Evolutionary conservation across 495 filamentous ascomycete species (phyloP).

Genomic region (Penicillium atrosanguineum): DNA sequence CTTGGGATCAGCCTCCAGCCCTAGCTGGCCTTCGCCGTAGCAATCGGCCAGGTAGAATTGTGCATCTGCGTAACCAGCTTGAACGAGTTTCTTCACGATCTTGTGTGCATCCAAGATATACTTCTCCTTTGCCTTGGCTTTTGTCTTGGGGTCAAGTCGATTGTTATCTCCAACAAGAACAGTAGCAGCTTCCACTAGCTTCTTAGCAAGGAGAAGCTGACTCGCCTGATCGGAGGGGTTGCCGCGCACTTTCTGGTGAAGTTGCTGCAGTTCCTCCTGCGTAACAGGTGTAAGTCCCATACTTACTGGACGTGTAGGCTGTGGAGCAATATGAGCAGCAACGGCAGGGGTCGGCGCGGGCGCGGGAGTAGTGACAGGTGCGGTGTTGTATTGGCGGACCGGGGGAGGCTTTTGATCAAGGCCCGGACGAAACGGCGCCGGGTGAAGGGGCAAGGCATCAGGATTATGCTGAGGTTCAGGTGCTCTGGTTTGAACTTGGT

Average conservation of each 20-base stretch:
- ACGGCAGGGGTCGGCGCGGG: slow-evolving; percentile 18
- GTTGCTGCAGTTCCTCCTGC: slow-evolving; percentile 67
- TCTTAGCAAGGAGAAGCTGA: slow-evolving; percentile 75
- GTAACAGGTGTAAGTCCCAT: slow-evolving; percentile 60
- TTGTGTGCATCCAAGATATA: slow-evolving; percentile 86
- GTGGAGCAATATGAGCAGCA: too few relatives aligned
- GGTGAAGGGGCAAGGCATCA: slow-evolving; percentile 72
- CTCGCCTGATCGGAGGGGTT: slow-evolving; percentile 70
- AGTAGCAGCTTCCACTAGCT: slow-evolving; percentile 78
- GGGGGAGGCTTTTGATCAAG: slow-evolving; percentile 67
- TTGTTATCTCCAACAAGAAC: slow-evolving; percentile 66
- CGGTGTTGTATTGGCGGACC: slow-evolving; percentile 66
- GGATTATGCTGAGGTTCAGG: slow-evolving; percentile 44
- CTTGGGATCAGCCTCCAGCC: slow-evolving; percentile 73
- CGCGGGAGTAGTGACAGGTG: slow-evolving; percentile 28
- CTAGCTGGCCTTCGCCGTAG: slow-evolving; percentile 71
- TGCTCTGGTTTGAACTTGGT: slow-evolving; percentile 1
- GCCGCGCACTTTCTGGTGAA: slow-evolving; percentile 62
- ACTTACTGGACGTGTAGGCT: slow-evolving; percentile 27
- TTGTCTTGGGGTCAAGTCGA: slow-evolving; percentile 71
- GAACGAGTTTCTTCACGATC: slow-evolving; percentile 80
- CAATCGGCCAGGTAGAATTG: slow-evolving; percentile 94
- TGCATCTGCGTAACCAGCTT: slow-evolving; percentile 68
- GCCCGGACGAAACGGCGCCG: slow-evolving; percentile 76
- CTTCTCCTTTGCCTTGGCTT: slow-evolving; percentile 74